phyloP scores from a whole-genome alignment of 1,284 basidiomycete species.

The Athelia sp. region DNA sequence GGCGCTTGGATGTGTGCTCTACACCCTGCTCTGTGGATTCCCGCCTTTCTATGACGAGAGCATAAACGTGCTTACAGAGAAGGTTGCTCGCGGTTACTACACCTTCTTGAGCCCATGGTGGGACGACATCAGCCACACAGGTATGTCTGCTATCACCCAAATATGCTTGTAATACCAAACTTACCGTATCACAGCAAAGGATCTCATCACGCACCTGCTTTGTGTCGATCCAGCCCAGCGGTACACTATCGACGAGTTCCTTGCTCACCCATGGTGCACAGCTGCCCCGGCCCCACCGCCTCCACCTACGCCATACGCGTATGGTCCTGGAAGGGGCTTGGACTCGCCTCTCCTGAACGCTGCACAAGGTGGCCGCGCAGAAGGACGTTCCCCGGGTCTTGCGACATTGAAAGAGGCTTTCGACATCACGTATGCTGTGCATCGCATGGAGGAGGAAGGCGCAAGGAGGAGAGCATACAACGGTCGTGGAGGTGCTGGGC shows the following conservation, averaged over 20 bases:
- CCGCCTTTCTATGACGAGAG: slow-evolving; percentile 99
- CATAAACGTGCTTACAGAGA: slow-evolving; percentile 97
- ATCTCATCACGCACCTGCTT: slow-evolving; percentile 91
- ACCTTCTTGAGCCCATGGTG: slow-evolving; percentile 99
- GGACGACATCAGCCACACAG: slow-evolving; percentile 88
- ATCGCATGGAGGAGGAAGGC: slow-evolving; percentile 99
- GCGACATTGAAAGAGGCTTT: slow-evolving; percentile 96
- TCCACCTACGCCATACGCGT: slow-evolving; percentile 55
- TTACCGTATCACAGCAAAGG: slow-evolving; percentile 66
- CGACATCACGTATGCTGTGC: slow-evolving; percentile 98
- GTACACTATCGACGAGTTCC: slow-evolving; percentile 97
- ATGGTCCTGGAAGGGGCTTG: slow-evolving; percentile 50
- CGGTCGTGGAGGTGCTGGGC: slow-evolving; percentile 72
- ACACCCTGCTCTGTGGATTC: slow-evolving; percentile 98
- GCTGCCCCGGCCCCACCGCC: slow-evolving; percentile 57
- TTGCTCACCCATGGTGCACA: slow-evolving; percentile 95
- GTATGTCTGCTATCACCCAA: slow-evolving; percentile 34
- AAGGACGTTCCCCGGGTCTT: slow-evolving; percentile 89
- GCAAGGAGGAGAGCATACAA: slow-evolving; percentile 79
- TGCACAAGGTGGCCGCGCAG: slow-evolving; percentile 68
- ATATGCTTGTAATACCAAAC: slow-evolving; percentile 9
- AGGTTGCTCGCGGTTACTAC: slow-evolving; percentile 96
- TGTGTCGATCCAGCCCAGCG: slow-evolving; percentile 95
- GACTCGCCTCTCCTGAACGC: slow-evolving; percentile 91
- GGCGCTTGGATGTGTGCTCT: slow-evolving; percentile 97